Evolutionary conservation across 305 asterid species (phyloP).

Genomic region (Ajuga reptans): DNA sequence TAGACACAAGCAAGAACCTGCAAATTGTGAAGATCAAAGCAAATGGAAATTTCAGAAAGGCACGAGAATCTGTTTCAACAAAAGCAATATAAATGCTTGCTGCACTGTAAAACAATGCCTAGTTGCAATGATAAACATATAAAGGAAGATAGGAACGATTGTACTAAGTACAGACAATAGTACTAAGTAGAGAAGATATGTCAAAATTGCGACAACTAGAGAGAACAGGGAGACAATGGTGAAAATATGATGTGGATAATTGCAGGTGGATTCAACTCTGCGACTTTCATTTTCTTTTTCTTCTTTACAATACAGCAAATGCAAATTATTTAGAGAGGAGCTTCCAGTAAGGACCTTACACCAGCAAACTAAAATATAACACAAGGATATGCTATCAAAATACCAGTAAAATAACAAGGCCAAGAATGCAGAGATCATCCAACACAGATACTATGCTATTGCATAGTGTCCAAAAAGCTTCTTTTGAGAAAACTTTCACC

Average conservation of each 20-base stretch:
- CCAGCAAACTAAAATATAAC: not conserved
- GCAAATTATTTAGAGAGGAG: not conserved
- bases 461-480: conserved; percentile 9
- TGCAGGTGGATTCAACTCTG: conserved; percentile 1
- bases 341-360: not conserved
- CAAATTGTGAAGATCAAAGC: conserved; percentile 11
- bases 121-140: not conserved
- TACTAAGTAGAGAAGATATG: not conserved
- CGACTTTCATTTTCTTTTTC: not conserved
- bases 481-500: not conserved
- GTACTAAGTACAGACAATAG: not conserved
- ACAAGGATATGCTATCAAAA: not conserved
- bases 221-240: not conserved
- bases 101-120: not conserved
- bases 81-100: not conserved
- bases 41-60: conserved; percentile 1
- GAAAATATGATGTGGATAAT: not conserved
- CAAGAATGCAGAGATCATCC: not conserved
- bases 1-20: conserved; percentile 95
- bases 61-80: conserved; percentile 13
- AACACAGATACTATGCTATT: not conserved
- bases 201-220: not conserved
- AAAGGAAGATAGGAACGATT: not conserved
- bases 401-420: not conserved
- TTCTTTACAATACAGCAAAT: not conserved